Evolutionary conservation across 208 protist species (phyloP).

Genomic region (Trypanosoma scelopori): DNA sequence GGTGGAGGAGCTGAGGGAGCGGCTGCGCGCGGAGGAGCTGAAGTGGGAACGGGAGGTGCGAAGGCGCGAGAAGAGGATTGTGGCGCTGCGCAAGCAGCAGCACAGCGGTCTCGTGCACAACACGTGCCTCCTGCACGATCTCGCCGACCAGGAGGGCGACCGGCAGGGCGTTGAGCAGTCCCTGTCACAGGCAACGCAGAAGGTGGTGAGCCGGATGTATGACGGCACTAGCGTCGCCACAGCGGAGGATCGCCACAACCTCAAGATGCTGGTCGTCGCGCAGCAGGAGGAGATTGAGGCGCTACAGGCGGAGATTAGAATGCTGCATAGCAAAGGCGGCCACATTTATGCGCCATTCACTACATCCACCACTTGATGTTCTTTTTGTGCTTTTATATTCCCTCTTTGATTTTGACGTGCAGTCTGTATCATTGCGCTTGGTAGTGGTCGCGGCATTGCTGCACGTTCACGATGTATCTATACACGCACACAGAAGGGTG

Average conservation of each 20-base stretch:
- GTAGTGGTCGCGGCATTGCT: no score
- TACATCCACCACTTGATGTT: no score
- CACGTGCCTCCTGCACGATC: conserved; percentile 86
- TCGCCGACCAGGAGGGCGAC: conserved; percentile 75
- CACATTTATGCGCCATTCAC: conserved; percentile 88
- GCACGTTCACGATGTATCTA: no score
- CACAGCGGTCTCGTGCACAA: conserved; percentile 74
- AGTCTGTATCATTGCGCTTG: no score
- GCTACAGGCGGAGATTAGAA: conserved; percentile 88
- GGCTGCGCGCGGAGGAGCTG: conserved; percentile 81
- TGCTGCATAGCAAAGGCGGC: conserved; percentile 93
- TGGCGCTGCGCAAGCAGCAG: conserved; percentile 55
- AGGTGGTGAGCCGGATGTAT: conserved; percentile 64
- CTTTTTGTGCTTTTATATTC: no score
- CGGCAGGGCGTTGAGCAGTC: conserved; percentile 74
- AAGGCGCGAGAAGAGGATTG: conserved; percentile 69
- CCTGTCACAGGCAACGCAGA: conserved; percentile 73
- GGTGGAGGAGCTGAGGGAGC: conserved; percentile 89
- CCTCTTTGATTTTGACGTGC: no score
- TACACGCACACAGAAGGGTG: no score
- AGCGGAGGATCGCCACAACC: conserved; percentile 66
- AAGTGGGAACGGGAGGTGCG: conserved; percentile 70
- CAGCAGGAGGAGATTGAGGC: conserved; percentile 94
- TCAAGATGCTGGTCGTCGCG: conserved; percentile 84
- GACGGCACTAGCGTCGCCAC: conserved; percentile 75